These are phyloP conservation scores for Eragrostis nindensis DNA, from an alignment of 176 grass and related monocot genomes.

Conservation along the genomic window DNA sequence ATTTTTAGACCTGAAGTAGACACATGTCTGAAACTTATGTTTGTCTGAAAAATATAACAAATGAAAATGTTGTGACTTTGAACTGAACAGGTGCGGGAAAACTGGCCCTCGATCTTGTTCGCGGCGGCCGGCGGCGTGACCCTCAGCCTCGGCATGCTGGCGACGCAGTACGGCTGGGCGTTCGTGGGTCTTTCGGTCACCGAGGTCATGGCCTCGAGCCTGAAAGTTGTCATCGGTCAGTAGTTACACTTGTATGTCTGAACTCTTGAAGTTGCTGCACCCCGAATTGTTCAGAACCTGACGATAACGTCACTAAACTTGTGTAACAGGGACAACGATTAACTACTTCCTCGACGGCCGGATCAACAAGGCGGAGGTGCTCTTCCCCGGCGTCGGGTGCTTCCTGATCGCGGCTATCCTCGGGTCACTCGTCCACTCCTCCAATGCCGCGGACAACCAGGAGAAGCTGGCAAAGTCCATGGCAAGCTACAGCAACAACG, in stretches of 20 bases:
- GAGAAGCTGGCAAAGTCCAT: conserved; percentile 67
- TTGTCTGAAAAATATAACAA: background rate
- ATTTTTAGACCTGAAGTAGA: background rate
- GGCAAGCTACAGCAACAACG: conserved; percentile 33
- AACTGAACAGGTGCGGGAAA: conserved; percentile 52
- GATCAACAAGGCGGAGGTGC: conserved; percentile 89
- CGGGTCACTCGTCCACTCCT: conserved; percentile 87
- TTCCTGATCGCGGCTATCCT: conserved; percentile 89
- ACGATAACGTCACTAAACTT: background rate
- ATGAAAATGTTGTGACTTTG: background rate
- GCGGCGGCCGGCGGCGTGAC: conserved; percentile 76
- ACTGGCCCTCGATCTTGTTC: conserved; percentile 83
- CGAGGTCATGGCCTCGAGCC: conserved; percentile 88
- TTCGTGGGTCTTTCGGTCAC: conserved; percentile 86
- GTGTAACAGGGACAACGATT: conserved; percentile 69
- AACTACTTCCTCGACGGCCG: conserved; percentile 91
- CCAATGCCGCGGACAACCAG: conserved; percentile 84
- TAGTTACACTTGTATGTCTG: background rate
- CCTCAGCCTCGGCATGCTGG: conserved; percentile 84
- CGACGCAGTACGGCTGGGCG: conserved; percentile 95
- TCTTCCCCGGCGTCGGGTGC: conserved; percentile 85
- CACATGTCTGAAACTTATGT: background rate
- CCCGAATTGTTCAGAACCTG: background rate
- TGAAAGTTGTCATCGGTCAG: conserved; percentile 88
- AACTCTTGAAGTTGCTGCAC: background rate